Conservation (phyloP, 441 rosid species). For the Lepidium campestre region DNA sequence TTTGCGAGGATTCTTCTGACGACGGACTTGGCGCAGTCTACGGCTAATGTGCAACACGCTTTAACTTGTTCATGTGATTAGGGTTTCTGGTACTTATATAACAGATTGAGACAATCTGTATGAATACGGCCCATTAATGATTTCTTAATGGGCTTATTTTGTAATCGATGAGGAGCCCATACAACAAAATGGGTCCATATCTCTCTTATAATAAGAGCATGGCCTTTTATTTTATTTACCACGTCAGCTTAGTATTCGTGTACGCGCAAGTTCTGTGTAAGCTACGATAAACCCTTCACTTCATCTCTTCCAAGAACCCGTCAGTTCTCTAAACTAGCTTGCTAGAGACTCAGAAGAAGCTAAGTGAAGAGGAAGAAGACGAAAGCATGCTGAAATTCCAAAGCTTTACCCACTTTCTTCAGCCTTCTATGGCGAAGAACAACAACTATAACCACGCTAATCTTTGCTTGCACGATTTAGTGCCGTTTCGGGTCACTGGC, state of each 20-base stretch:
- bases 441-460: background rate
- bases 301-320: slow-evolving; percentile 14
- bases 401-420: slow-evolving; percentile 16
- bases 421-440: background rate
- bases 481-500: slow-evolving; percentile 26
- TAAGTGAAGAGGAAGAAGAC: background rate
- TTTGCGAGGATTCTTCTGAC: background rate
- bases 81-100: slow-evolving; percentile 8
- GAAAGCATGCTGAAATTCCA: slow-evolving; percentile 30
- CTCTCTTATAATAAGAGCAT: background rate
- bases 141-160: background rate
- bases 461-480: slow-evolving; percentile 7
- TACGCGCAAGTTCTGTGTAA: background rate
- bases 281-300: background rate
- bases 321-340: background rate
- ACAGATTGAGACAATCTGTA: background rate
- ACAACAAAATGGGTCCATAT: too few relatives aligned
- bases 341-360: background rate
- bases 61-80: background rate
- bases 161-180: background rate
- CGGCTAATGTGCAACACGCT: background rate
- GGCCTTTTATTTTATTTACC: background rate
- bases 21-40: background rate
- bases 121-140: background rate
- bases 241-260: background rate